Evolutionary conservation across 768 basidiomycete species (phyloP).

Genomic region (Suillus variegatus): DNA sequence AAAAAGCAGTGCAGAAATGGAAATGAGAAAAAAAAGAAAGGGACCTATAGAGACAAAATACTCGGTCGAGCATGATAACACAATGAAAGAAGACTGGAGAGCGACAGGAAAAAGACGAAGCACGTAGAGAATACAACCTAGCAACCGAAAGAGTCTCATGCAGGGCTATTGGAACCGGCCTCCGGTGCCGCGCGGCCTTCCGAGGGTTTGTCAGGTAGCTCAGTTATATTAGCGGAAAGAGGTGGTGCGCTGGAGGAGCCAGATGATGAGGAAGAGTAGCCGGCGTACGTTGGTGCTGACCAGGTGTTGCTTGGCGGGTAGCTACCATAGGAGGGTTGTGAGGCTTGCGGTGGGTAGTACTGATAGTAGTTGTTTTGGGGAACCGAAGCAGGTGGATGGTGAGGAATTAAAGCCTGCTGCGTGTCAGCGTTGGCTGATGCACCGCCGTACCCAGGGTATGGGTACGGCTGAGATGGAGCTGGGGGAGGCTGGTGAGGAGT

Average conservation of each 20-base stretch:
- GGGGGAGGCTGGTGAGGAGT: constrained; percentile 24
- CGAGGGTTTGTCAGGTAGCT: constrained; percentile 28
- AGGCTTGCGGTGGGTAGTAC: constrained; percentile 31
- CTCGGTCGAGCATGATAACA: constrained; percentile 13
- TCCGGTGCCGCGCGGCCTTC: constrained; percentile 21
- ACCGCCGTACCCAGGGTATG: constrained; percentile 25
- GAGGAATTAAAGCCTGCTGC: constrained; percentile 23
- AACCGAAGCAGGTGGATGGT: constrained; percentile 16
- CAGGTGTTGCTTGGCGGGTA: constrained; percentile 25
- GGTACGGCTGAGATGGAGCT: constrained; percentile 21
- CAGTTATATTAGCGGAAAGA: constrained; percentile 13
- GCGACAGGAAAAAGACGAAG: constrained; percentile 9
- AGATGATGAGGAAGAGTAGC: constrained; percentile 31
- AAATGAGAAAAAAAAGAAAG: constrained; percentile 11
- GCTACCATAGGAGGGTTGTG: constrained; percentile 30
- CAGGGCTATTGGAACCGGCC: constrained; percentile 18
- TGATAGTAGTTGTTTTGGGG: constrained; percentile 28
- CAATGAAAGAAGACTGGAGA: constrained; percentile 13
- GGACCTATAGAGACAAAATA: constrained; percentile 30
- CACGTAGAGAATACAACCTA: constrained; percentile 28
- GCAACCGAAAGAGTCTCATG: constrained; percentile 18
- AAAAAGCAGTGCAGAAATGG: constrained; percentile 1
- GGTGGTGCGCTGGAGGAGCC: constrained; percentile 23
- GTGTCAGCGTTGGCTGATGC: constrained; percentile 22
- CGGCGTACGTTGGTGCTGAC: constrained; percentile 27